Percentiles rank a stretch among this genome's conserved stretches.
phyloP scores from a whole-genome alignment of 495 filamentous ascomycete genomes.

The Hypoxylon intermedium region DNA sequence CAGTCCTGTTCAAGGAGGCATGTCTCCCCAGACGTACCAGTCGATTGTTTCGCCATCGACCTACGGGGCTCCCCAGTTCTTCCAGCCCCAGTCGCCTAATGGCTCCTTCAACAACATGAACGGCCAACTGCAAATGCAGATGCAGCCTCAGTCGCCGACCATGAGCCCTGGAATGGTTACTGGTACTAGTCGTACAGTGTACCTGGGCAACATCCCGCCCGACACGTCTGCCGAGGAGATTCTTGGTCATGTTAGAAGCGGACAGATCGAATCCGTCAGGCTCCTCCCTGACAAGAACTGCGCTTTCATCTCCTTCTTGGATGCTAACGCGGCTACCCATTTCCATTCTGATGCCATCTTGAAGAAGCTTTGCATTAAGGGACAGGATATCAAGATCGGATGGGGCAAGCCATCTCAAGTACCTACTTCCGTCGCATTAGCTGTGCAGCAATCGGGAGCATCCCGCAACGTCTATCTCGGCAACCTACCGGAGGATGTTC shows the following conservation, averaged over 20 bases:
- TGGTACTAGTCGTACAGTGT: constrained; percentile 93
- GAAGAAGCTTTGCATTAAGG: constrained; percentile 97
- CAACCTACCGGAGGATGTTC: constrained; percentile 87
- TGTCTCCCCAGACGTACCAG: constrained; percentile 79
- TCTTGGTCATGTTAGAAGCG: constrained; percentile 93
- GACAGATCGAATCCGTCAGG: constrained; percentile 97
- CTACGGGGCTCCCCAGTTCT: constrained; percentile 76
- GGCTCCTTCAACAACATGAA: constrained; percentile 71
- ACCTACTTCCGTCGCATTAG: constrained; percentile 92
- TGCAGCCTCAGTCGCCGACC: constrained; percentile 69
- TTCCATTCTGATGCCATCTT: constrained; percentile 99
- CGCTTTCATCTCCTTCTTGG: constrained; percentile 98
- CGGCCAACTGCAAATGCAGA: constrained; percentile 60
- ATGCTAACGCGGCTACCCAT: constrained; percentile 94
- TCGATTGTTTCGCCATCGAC: constrained; percentile 77
- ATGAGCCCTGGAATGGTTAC: constrained; percentile 80
- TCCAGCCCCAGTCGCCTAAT: constrained; percentile 85
- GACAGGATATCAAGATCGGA: constrained; percentile 98
- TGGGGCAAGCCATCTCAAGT: constrained; percentile 99
- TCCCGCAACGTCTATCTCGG: constrained; percentile 99
- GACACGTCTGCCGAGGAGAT: constrained; percentile 99
- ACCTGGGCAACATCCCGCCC: constrained; percentile 95
- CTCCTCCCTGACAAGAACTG: constrained; percentile 98
- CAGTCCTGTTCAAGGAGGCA: constrained; percentile 58
- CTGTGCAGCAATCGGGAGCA: constrained; percentile 95